These are phyloP conservation scores for Pythium volutum DNA, from an alignment of 352 stramenopile genomes.

Conservation along the genomic window DNA sequence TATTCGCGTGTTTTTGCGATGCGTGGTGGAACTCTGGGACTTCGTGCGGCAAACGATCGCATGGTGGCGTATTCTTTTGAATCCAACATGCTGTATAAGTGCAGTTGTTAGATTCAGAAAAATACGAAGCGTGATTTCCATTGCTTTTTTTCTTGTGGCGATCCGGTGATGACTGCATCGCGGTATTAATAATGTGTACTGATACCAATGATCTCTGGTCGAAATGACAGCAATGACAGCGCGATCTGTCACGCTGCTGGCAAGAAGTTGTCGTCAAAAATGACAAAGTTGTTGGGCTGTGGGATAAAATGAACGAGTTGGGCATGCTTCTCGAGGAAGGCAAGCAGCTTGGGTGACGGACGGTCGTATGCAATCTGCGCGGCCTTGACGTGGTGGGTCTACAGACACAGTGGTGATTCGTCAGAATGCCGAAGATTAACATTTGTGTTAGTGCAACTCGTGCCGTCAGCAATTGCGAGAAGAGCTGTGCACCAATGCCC, in stretches of 20 bases:
- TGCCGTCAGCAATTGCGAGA: conserved; percentile 54
- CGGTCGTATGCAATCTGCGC: conserved; percentile 68
- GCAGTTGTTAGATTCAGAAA: no score
- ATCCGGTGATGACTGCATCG: no score
- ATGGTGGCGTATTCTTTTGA: no score
- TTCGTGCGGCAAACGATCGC: no score
- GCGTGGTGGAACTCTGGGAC: no score
- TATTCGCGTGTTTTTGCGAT: no score
- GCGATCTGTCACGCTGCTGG: not conserved
- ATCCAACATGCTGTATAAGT: no score
- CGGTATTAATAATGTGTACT: no score
- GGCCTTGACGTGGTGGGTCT: conserved; percentile 5
- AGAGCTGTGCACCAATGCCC: conserved; percentile 59
- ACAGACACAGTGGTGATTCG: not conserved
- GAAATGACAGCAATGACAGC: no score
- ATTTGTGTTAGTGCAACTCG: not conserved
- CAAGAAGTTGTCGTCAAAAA: conserved; percentile 74
- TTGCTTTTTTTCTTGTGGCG: no score
- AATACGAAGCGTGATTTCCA: no score
- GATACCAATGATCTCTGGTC: no score
- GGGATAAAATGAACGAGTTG: conserved; percentile 40
- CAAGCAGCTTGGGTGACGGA: conserved; percentile 74
- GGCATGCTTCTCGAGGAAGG: conserved; percentile 75
- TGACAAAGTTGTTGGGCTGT: conserved; percentile 85
- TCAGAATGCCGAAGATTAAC: not conserved